Conservation (phyloP, 1,284 basidiomycete genomes). For the Coniferiporia weirii region DNA sequence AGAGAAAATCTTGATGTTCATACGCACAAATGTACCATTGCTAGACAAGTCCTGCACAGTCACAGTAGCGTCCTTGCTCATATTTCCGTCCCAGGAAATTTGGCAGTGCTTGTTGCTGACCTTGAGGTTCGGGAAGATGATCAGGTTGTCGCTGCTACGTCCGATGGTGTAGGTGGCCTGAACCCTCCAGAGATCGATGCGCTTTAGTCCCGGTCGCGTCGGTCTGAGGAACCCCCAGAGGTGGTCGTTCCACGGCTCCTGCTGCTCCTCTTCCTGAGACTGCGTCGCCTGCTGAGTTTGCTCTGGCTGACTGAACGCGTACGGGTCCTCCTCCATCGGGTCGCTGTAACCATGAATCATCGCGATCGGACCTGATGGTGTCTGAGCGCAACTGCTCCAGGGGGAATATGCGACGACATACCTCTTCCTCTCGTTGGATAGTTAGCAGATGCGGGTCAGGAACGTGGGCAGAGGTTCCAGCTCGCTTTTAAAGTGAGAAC, state of each 20-base stretch:
- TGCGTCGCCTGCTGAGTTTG: constrained; percentile 29
- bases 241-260: constrained; percentile 35
- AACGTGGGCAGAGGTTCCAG: background rate
- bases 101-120: constrained; percentile 67
- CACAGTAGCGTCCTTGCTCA: constrained; percentile 47
- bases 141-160: constrained; percentile 46
- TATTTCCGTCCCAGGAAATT: constrained; percentile 63
- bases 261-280: constrained; percentile 13
- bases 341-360: background rate
- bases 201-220: constrained; percentile 41
- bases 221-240: constrained; percentile 69
- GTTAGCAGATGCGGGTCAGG: background rate
- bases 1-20: background rate
- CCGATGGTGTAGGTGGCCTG: constrained; percentile 48
- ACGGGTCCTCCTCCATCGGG: constrained; percentile 8
- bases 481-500: background rate
- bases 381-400: background rate
- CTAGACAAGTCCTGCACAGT: constrained; percentile 69
- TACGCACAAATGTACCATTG: constrained; percentile 82
- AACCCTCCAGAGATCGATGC: constrained; percentile 57
- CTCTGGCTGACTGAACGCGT: constrained; percentile 21
- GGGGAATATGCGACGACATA: background rate
- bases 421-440: background rate
- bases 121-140: constrained; percentile 59
- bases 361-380: background rate